Base-by-base conservation (phyloP, 116 monocot species). In the Iris pallida region DNA sequence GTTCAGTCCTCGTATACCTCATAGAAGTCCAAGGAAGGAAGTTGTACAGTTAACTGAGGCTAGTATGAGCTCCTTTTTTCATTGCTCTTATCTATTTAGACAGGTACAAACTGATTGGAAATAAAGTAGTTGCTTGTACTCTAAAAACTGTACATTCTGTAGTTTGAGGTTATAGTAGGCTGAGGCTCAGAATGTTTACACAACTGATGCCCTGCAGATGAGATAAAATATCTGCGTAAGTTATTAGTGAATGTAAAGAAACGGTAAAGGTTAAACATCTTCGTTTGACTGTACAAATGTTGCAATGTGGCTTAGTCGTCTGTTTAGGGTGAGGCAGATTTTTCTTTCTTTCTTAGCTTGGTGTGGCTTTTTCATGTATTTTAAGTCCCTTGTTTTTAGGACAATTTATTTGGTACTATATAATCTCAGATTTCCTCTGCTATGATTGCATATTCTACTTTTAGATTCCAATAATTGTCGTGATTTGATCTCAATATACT, bases 211-310 rank as follows among this genome's bases (percentile, higher is more conserved):
- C 61, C 57, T 69, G 48, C 68, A 57, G 40, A 55, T 52, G 47
- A 56, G 53, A 48, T 44, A 53, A 59, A 64, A 57, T 53, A 52
- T 44, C 19, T 49, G 55, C 53, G 30, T 10, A 45, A 76, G 66
- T 13, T 60, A 42, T 61, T 63, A 65, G 62, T 53, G 69, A 51
- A 42, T 80, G 80, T 85, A 84, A 68, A 84, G 60, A 70, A 17
- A 70, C 64, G 61, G 55, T 59, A 47, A 57, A 61, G 65, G 46
- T 43, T 47, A 30, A 66, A 62, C 61, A 45, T 73, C 43, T 53
- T 59, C 61, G 55, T 56, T 58, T 63, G 80, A 80, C 75, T 80
- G 80, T 85, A 85, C 70, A 85, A 78, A 80, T 71, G 57, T 75
- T 53, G 61, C 73, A 1, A 55, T 71, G 65, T 67, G 69, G 73